Conservation (phyloP, 148 eudicot species). For the Vaccinium macrocarpon region DNA sequence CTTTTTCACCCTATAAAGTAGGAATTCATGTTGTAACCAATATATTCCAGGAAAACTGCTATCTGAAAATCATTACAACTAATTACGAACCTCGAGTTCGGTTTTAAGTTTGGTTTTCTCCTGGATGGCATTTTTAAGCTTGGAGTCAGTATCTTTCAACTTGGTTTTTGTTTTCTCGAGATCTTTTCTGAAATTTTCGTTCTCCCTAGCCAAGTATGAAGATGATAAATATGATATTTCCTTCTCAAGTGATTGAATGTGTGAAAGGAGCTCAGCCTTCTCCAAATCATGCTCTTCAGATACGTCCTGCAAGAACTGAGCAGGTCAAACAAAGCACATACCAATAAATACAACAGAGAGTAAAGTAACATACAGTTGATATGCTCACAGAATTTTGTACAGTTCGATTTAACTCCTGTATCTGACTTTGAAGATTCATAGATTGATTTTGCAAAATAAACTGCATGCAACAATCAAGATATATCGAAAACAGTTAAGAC, state of each 20-base stretch:
- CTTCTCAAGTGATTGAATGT: conserved; percentile 57
- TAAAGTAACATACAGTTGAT: conserved; percentile 42
- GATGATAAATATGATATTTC: conserved; percentile 65
- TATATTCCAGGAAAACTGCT: background rate
- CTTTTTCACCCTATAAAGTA: conserved; percentile 78
- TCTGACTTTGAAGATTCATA: conserved; percentile 42
- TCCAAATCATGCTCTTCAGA: conserved; percentile 57
- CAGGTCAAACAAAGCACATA: conserved; percentile 12
- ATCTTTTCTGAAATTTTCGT: conserved; percentile 85
- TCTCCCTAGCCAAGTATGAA: conserved; percentile 68
- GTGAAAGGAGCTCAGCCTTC: conserved; percentile 50
- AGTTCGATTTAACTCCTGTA: conserved; percentile 38
- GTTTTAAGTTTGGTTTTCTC: conserved; percentile 96
- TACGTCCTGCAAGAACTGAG: conserved; percentile 48
- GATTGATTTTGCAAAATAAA: conserved; percentile 46
- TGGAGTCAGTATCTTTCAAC: conserved; percentile 76
- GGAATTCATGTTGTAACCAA: background rate
- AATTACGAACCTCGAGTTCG: conserved; percentile 71
- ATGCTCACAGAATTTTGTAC: conserved; percentile 48
- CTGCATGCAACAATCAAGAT: conserved; percentile 39
- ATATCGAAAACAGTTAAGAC: conserved; percentile 11
- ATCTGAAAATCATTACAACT: conserved; percentile 12
- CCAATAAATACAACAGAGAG: background rate
- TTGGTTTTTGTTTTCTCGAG: conserved; percentile 81
- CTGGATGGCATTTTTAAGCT: conserved; percentile 80